Percentiles rank a stretch among this genome's conserved stretches.
phyloP scores from a whole-genome alignment of 345 rosid genomes.

The Euphorbia pulcherrima region DNA sequence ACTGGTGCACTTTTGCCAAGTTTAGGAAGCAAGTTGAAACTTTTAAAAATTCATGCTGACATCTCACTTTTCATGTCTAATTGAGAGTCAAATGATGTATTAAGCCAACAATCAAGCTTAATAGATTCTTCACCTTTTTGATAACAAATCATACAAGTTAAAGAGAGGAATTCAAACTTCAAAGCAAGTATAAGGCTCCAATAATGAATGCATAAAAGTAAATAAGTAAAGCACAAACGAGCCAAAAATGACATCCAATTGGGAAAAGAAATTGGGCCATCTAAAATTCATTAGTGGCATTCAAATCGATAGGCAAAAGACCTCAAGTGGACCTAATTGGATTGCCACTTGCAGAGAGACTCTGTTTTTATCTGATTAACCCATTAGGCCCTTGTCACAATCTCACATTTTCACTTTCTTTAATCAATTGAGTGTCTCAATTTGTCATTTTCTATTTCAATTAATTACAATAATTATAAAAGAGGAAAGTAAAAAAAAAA shows the following conservation, averaged over 20 bases:
- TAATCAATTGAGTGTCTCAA: background rate
- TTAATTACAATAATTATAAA: background rate
- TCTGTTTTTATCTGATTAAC: background rate
- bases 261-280: background rate
- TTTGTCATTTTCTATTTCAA: background rate
- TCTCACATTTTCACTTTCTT: background rate
- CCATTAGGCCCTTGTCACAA: constrained; percentile 6
- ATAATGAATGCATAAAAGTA: background rate
- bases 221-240: background rate
- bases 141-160: too few species aligned
- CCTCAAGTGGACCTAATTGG: background rate
- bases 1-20: too few species aligned
- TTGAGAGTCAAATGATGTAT: too few species aligned
- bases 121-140: background rate
- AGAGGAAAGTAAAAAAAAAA: too few species aligned
- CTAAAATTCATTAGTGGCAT: background rate
- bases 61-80: too few species aligned
- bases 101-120: background rate
- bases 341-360: background rate
- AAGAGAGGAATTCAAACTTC: too few species aligned
- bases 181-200: too few species aligned
- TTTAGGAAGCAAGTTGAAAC: too few species aligned
- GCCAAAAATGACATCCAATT: background rate
- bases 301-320: background rate
- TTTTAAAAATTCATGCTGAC: too few species aligned